Base-by-base conservation (phyloP, 2,329 filamentous ascomycete genomes). In the Myriosclerotinia duriaeana region DNA sequence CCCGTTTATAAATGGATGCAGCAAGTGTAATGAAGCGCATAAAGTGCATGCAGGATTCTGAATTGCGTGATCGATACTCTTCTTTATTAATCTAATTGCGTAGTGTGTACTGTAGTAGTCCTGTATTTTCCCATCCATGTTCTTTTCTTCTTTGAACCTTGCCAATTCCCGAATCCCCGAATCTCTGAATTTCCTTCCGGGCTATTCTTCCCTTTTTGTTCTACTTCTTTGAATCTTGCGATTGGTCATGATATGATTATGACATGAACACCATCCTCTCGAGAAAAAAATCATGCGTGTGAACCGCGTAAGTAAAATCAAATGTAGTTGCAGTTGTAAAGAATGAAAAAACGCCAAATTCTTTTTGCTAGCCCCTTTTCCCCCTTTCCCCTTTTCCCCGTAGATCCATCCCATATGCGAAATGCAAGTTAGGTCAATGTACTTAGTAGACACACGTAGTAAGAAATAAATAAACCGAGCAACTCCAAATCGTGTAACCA, bases 71-170 rank as follows among this genome's bases (percentile, higher is more conserved):
- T 60, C 14, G 7, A 44, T 60, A 44, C 48, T 50, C 26, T 5
- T 61, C 58, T 61, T 61, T 17, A 61, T 26, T 61, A 50, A 61
- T 61, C 44, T 61, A 61, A 61, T 50, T 50, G 44, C 44, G 34
- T 50, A 22, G n/a, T 20, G 30, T 42, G 11, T 3, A 3, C 11
- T 3, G 8, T 15, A 14, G 5, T 15, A 15, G 12, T 15, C 11
- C 15, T 3, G 15, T 22, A 34, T 4, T 38, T 52, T 8, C 15
- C 34, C 44, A 48, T 30, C 30, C 56, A 48, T 48, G 12, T 52
- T 52, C 48, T 50, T 26, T 40, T 26, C n/a, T 26, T 50, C 34
- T 20, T 34, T 30, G 15, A 34, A 34, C 5, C 30, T 7, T 38
- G n/a, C 26, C 30, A 26, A 20, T 44, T 34, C 44, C 36, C 26